phyloP scores from a whole-genome alignment of 192 early-diverging fungal species.

The Rhizophagus prolifer region DNA sequence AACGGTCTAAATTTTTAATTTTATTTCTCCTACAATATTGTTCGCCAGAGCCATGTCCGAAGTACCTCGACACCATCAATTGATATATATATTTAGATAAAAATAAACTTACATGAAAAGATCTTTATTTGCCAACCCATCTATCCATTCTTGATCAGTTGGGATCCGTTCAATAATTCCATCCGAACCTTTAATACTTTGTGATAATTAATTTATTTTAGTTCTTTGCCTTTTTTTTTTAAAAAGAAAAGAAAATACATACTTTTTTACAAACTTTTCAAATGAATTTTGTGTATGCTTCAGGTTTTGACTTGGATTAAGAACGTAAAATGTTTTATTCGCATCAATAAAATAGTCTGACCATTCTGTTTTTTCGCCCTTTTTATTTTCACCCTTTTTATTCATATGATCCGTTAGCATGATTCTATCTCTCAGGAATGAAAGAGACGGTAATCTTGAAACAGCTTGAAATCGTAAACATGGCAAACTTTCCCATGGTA shows the following conservation, averaged over 20 bases:
- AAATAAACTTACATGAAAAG: slow-evolving; percentile 47
- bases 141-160: slow-evolving; percentile 59
- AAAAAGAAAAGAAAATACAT: not conserved
- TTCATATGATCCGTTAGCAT: slow-evolving; percentile 36
- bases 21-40: slow-evolving; percentile 67
- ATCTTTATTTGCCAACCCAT: slow-evolving; percentile 52
- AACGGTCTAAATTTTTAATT: slow-evolving; percentile 63
- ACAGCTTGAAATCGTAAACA: slow-evolving; percentile 66
- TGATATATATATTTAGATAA: not conserved
- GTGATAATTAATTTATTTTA: not conserved
- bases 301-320: slow-evolving; percentile 92
- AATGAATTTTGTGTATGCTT: slow-evolving; percentile 79
- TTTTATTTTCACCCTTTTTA: not conserved
- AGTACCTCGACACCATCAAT: slow-evolving; percentile 52
- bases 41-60: slow-evolving; percentile 95
- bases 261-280: slow-evolving; percentile 50
- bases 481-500: slow-evolving; percentile 91
- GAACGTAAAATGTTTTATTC: slow-evolving; percentile 69
- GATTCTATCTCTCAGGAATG: slow-evolving; percentile 67
- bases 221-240: not conserved
- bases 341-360: slow-evolving; percentile 46
- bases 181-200: slow-evolving; percentile 54
- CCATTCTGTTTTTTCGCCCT: slow-evolving; percentile 20
- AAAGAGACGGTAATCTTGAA: slow-evolving; percentile 78
- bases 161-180: slow-evolving; percentile 73